These are phyloP conservation scores for Venturia carpophila DNA, from an alignment of 2,329 filamentous ascomycete genomes.

Conservation along the genomic window DNA sequence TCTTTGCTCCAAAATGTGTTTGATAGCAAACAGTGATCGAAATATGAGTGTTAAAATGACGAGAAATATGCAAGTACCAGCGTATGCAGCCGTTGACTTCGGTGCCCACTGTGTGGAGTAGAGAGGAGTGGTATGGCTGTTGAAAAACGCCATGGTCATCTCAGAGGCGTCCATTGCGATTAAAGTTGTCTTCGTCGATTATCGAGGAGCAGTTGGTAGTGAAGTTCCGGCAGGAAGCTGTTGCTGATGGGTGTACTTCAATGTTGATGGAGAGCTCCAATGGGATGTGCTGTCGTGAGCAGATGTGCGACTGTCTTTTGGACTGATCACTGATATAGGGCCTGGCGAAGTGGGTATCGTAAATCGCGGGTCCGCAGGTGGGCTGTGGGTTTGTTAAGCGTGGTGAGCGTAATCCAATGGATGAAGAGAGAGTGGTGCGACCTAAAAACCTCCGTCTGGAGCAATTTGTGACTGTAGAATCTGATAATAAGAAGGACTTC, in stretches of 20 bases:
- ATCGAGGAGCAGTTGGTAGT: neutral
- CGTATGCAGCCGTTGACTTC: slow-evolving; percentile 60
- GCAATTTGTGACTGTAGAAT: neutral
- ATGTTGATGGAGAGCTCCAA: neutral
- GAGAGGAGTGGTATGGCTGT: slow-evolving; percentile 52
- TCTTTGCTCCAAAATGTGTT: slow-evolving; percentile 51
- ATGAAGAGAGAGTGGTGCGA: neutral
- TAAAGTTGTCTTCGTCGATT: neutral
- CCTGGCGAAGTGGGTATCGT: neutral
- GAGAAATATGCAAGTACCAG: slow-evolving; percentile 86
- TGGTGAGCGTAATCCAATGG: neutral
- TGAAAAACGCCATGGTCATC: slow-evolving; percentile 59
- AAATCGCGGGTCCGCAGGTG: neutral
- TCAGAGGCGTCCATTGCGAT: slow-evolving; percentile 18
- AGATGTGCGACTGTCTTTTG: neutral
- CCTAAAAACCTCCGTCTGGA: neutral
- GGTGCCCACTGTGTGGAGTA: slow-evolving; percentile 70
- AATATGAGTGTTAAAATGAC: slow-evolving; percentile 64
- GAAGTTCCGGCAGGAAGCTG: neutral
- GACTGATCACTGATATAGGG: neutral
- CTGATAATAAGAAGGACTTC: neutral
- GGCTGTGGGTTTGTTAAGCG: neutral
- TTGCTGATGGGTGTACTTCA: neutral
- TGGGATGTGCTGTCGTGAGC: neutral
- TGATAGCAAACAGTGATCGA: slow-evolving; percentile 64